Percentiles rank a stretch among this genome's conserved stretches.
phyloP scores from a whole-genome alignment of 2,329 filamentous ascomycete species.

The Helotiales sp. region DNA sequence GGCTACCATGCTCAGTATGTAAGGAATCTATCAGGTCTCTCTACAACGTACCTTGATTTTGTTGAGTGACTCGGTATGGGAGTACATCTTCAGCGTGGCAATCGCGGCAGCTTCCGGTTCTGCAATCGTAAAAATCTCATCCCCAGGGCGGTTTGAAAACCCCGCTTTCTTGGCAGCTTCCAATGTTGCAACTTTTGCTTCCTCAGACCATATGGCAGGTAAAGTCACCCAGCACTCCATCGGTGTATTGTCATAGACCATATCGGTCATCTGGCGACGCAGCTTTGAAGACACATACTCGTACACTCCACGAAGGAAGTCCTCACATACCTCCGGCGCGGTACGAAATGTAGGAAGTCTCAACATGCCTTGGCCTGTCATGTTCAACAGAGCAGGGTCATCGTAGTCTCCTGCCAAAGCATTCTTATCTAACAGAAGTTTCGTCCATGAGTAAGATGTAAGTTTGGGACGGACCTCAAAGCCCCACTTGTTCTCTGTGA shows the following conservation, averaged over 20 bases:
- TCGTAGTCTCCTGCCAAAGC: not conserved
- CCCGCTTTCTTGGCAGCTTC: not conserved
- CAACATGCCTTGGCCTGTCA: conserved; percentile 17
- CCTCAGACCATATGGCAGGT: not conserved
- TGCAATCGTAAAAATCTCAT: conserved; percentile 35
- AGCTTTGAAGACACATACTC: conserved; percentile 22
- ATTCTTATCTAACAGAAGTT: not conserved
- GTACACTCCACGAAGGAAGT: conserved; percentile 34
- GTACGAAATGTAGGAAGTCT: conserved; percentile 25
- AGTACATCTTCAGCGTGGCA: conserved; percentile 27
- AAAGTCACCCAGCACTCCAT: not conserved
- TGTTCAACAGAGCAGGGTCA: not conserved
- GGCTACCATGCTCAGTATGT: conserved; percentile 15
- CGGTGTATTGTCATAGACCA: not conserved
- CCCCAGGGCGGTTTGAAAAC: conserved; percentile 17
- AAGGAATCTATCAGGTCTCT: too few species aligned
- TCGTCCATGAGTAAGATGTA: not conserved
- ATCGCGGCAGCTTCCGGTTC: conserved; percentile 39
- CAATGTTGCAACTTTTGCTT: not conserved
- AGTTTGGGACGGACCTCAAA: not conserved
- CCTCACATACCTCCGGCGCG: conserved; percentile 33
- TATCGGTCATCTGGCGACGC: not conserved
- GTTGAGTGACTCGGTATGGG: not conserved
- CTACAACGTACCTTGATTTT: not conserved
- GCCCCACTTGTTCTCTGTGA: not conserved